phyloP scores from a whole-genome alignment of 345 rosid species.

The Moricandia moricandioides region DNA sequence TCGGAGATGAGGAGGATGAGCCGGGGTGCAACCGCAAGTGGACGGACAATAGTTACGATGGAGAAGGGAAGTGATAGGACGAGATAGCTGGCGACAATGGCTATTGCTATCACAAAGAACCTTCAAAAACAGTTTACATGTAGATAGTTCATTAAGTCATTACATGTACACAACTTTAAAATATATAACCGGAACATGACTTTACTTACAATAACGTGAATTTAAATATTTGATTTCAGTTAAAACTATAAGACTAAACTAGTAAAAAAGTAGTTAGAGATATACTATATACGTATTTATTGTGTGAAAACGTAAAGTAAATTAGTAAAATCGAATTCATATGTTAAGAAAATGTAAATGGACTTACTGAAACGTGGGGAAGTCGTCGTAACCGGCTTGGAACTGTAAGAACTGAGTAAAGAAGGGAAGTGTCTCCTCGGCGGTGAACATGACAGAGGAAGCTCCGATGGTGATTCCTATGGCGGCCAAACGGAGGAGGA shows the following conservation, averaged over 20 bases:
- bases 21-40: constrained; percentile 58
- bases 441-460: constrained; percentile 61
- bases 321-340: background rate
- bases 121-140: constrained; percentile 35
- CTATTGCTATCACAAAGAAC: constrained; percentile 73
- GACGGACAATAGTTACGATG: constrained; percentile 66
- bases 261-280: background rate
- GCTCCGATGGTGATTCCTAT: constrained; percentile 49
- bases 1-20: constrained; percentile 60
- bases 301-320: background rate
- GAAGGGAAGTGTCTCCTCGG: constrained; percentile 75
- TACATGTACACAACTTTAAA: background rate
- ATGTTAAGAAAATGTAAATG: background rate
- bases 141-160: background rate
- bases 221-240: background rate
- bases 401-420: constrained; percentile 91
- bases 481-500: constrained; percentile 66
- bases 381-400: constrained; percentile 74
- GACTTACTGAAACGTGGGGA: constrained; percentile 62
- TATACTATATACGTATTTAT: background rate
- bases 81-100: constrained; percentile 56
- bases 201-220: background rate
- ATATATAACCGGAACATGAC: background rate
- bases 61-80: constrained; percentile 84
- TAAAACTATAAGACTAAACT: background rate